Base-by-base conservation (phyloP, 345 rosid species). In the Euclidium syriacum region DNA sequence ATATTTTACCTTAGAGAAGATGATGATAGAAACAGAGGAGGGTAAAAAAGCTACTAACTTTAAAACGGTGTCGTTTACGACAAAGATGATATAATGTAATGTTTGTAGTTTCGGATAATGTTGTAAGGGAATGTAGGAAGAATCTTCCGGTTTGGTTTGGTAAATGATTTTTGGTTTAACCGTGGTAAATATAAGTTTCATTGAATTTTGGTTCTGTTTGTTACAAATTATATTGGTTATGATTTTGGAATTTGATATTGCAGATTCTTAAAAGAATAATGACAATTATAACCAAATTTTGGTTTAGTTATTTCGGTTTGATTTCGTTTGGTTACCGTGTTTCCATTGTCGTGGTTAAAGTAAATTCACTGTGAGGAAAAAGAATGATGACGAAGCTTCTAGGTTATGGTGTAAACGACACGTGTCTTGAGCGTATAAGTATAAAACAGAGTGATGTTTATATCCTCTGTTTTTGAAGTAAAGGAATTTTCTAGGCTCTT, bases 321-420 rank as follows among this genome's bases (percentile, higher is more conserved):
- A n/a, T n/a, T n/a, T n/a, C n/a, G n/a, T n/a, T n/a, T n/a, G n/a
- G n/a, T n/a, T n/a, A 56, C 5, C 3, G 6, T 36, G 10, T 15
- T 38, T 58, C n/a, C 19, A 41, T 18, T 30, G 64, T 48, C 12
- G 53, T 46, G 58, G 43, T 10, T 6, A 49, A 53, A 57, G 23
- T 10, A 35, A 40, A 23, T 5, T 39, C 25, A 20, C 0, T n/a
- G n/a, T n/a, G 3, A 38, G 32, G 34, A 23, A 20, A 43, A 39
- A 27, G 72, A 58, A 68, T 17, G 60, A 35, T 52, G 67, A 34
- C 6, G 73, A 69, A 69, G 49, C 19, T 69, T 60, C 73, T 69
- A 15, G 73, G 46, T 35, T 58, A 19, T 11, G 53, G 25, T 43
- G 49, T 4, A 17, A 46, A 35, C 3, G 55, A 69, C 73, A 68